Evolutionary conservation across 257 asterid species (phyloP), one percentile per base, ranked within the genome.

Genomic region (Osmanthus fragrans): DNA sequence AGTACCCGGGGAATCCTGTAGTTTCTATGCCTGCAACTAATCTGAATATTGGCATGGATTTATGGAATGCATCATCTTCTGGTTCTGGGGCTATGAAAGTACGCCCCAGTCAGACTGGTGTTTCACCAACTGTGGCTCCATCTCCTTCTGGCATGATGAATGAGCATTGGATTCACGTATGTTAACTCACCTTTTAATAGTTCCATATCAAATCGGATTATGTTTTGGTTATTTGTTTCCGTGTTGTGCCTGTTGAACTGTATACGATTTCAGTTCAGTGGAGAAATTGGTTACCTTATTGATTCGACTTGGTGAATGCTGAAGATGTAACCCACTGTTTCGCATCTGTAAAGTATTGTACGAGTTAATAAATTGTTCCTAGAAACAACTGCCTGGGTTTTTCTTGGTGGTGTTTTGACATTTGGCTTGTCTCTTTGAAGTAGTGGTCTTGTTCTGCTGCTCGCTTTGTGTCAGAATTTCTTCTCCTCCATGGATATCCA

Each of bases 161-260:
- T 56, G 97, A 91, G 64, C 98, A 91, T n/a, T 90, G 98, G 99
- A 70, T 89, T 79, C 98, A 88, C 80, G 99, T 93, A 84, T 64
- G 79, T 27, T 76, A 63, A 60, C 7, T 9, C 39, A 34, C 45
- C 33, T 68, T 75, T 72, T 49, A 54, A 40, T 32, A 63, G 65
- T 68, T 81, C 39, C 71, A 39, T 73, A 15, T 70, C 70, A 25
- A 74, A 10, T 30, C 65, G 74, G 27, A 27, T 56, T 58, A 73
- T 70, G 19, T 74, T 56, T 56, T n/a, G 37, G 64, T 19, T 13
- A 33, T 45, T 58, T 72, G 69, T 21, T 39, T 30, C 23, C 11
- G 2, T 54, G 27, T 19, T 54, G 64, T 54, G 64, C 64, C 64
- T 54, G 12, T 54, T 47, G 56, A 47, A 15, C 56, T 54, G 27